These are phyloP conservation scores for Hypomyces perniciosus DNA, from an alignment of 2,329 filamentous ascomycete species.

Conservation along the genomic window DNA sequence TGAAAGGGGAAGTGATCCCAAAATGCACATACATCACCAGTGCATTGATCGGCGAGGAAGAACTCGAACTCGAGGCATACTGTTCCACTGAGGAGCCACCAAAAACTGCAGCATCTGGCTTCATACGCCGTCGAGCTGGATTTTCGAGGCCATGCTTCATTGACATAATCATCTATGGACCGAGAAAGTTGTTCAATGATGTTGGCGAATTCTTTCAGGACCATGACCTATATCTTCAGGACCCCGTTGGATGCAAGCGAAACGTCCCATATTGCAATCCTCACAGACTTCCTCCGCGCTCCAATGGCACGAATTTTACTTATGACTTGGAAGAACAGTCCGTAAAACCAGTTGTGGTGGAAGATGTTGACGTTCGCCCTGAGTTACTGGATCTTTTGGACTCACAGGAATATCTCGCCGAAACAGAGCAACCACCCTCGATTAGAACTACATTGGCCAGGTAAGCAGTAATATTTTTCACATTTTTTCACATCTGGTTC, in stretches of 20 bases:
- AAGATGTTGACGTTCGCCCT: neutral
- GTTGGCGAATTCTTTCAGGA: slow-evolving; percentile 5
- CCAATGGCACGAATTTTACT: neutral
- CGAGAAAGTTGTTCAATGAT: neutral
- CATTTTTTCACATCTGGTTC: neutral
- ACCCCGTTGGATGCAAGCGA: neutral
- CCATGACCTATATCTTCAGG: slow-evolving; percentile 3
- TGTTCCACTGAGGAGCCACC: neutral
- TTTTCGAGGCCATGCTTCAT: neutral
- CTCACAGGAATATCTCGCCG: neutral
- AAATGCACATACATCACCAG: neutral
- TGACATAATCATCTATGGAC: neutral
- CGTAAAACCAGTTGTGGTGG: neutral
- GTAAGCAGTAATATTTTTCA: neutral
- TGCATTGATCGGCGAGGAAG: neutral
- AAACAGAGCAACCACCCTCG: neutral
- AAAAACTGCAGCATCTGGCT: neutral
- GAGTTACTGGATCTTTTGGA: neutral
- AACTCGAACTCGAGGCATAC: neutral
- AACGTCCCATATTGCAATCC: slow-evolving; percentile 3
- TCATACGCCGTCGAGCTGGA: neutral
- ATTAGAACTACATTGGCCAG: neutral
- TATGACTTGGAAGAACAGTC: neutral
- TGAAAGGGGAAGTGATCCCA: neutral
- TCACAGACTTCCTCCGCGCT: neutral